Conservation (phyloP, 306 rosid species). For the Boehmeria nivea region DNA sequence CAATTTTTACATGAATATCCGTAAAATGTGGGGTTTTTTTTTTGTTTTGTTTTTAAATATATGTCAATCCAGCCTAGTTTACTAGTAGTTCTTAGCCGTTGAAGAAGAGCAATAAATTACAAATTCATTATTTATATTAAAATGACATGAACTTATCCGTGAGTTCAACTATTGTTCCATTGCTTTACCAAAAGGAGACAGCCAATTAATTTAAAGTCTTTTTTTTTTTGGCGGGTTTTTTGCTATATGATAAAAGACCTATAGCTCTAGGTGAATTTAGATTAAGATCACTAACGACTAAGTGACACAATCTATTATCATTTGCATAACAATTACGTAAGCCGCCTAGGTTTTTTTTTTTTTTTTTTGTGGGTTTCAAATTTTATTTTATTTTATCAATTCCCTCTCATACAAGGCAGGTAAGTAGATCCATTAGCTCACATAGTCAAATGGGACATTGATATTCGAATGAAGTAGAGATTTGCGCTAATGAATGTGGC, state of each 20-base stretch:
- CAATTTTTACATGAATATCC: not conserved
- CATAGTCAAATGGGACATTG: slow-evolving; percentile 20
- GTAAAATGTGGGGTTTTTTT: slow-evolving; percentile 1
- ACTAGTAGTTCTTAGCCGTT: not conserved
- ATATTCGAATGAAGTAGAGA: slow-evolving; percentile 9
- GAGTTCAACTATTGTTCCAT: slow-evolving; percentile 12
- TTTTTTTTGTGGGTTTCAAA: not conserved
- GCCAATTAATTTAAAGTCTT: not conserved
- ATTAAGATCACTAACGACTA: too few relatives aligned
- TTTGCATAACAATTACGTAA: slow-evolving; percentile 11
- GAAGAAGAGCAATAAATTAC: not conserved
- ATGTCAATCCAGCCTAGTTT: slow-evolving; percentile 1
- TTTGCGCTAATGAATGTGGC: slow-evolving; percentile 24
- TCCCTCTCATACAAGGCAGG: slow-evolving; percentile 35
- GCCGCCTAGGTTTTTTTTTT: too few relatives aligned
- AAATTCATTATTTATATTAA: not conserved
- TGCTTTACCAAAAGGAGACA: slow-evolving; percentile 13
- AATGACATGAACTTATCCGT: slow-evolving; percentile 12
- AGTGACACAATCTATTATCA: too few relatives aligned
- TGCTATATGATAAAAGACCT: too few relatives aligned
- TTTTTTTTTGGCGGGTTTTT: too few relatives aligned
- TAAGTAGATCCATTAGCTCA: not conserved
- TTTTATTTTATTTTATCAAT: slow-evolving; percentile 1
- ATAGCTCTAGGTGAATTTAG: too few relatives aligned
- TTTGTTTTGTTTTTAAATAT: not conserved